Evolutionary conservation across 345 rosid genomes (phyloP).

Genomic region (Trapa incisa): DNA sequence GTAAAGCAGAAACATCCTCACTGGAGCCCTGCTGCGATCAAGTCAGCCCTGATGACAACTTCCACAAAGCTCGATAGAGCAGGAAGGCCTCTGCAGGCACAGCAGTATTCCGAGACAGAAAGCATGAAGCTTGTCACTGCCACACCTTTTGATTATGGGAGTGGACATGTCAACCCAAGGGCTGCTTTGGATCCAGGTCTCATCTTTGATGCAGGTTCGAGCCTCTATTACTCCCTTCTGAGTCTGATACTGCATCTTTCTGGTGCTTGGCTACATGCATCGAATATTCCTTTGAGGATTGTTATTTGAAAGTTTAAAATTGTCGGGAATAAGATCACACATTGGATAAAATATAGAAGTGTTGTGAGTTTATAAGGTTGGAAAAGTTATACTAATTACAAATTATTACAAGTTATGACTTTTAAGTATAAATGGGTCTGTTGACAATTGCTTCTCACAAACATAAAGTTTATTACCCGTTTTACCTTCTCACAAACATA

Average conservation of each 20-base stretch:
- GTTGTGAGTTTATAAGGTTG: no score
- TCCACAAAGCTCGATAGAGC: constrained; percentile 72
- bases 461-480: no score
- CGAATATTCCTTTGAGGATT: no score
- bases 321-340: no score
- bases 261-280: neutral
- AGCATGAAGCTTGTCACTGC: constrained; percentile 59
- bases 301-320: no score
- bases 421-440: no score
- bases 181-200: constrained; percentile 98
- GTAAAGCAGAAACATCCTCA: constrained; percentile 88
- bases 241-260: neutral
- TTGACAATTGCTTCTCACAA: no score
- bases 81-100: constrained; percentile 89
- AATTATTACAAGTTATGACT: no score
- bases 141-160: constrained; percentile 94
- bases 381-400: no score
- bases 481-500: no score
- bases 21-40: constrained; percentile 98
- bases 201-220: constrained; percentile 76
- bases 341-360: no score
- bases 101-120: constrained; percentile 78
- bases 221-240: constrained; percentile 1
- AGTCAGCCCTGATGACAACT: constrained; percentile 94
- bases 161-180: constrained; percentile 91